Percentiles rank a stretch among this genome's conserved stretches.
These are phyloP conservation scores for Silene conica DNA, from an alignment of 148 eudicot species.

Conservation along the genomic window DNA sequence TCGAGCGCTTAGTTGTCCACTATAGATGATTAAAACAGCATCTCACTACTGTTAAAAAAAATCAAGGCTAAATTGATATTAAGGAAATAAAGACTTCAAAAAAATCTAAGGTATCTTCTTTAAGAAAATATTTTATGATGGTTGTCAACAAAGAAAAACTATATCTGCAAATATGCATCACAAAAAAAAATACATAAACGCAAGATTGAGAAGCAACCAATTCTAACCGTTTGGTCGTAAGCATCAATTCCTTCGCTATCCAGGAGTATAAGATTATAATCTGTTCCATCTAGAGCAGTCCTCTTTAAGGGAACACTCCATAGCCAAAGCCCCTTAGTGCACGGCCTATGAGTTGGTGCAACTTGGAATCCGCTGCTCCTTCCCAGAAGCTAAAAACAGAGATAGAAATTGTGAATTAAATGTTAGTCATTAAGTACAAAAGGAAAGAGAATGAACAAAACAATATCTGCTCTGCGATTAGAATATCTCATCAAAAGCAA, in stretches of 20 bases:
- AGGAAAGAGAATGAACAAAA: constrained; percentile 2
- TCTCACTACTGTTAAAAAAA: background rate
- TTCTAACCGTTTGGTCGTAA: constrained; percentile 90
- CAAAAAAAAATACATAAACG: background rate
- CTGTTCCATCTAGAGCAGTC: constrained; percentile 94
- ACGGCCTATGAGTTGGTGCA: constrained; percentile 89
- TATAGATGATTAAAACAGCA: background rate
- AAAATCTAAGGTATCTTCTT: background rate
- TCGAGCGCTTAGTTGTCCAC: background rate
- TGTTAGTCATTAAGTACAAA: background rate
- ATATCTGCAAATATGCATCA: too few relatives aligned
- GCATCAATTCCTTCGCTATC: constrained; percentile 99
- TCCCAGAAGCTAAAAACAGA: constrained; percentile 68
- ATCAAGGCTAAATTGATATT: background rate
- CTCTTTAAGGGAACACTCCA: constrained; percentile 94
- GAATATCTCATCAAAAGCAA: too few relatives aligned
- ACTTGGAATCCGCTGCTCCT: constrained; percentile 95
- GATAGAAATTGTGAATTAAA: constrained; percentile 1
- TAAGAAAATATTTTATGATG: background rate
- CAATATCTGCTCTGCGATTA: background rate
- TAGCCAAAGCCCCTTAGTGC: constrained; percentile 98
- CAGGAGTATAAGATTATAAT: constrained; percentile 81
- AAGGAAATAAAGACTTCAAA: background rate
- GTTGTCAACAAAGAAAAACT: background rate
- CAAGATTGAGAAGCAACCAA: background rate